Conservation (phyloP, 225 moss, liverwort and hornwort genomes). For the Neckera pumila region DNA sequence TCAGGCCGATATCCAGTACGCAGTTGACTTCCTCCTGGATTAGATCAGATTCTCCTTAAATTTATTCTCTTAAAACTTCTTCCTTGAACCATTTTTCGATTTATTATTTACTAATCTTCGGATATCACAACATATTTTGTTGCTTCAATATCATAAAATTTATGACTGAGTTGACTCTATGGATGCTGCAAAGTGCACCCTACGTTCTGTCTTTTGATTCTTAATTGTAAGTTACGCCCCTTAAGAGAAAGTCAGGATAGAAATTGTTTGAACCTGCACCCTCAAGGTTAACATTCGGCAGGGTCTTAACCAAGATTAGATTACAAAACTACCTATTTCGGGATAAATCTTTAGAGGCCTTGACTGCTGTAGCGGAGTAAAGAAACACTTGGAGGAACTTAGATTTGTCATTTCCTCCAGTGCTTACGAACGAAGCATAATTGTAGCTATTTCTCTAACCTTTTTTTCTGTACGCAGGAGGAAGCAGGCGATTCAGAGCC, state of each 20-base stretch:
- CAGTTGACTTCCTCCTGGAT: not conserved
- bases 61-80: not conserved
- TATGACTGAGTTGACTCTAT: not conserved
- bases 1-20: slow-evolving; percentile 20
- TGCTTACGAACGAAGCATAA: not conserved
- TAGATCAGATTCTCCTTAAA: not conserved
- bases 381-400: not conserved
- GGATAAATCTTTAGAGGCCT: not conserved
- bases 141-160: not conserved
- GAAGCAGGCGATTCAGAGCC: slow-evolving; percentile 18
- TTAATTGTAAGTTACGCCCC: not conserved
- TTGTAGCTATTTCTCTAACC: not conserved
- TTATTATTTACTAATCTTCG: not conserved
- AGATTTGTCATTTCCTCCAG: not conserved
- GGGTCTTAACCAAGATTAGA: not conserved
- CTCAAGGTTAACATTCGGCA: not conserved
- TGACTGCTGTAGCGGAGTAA: not conserved
- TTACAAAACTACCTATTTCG: not conserved
- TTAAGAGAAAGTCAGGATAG: not conserved
- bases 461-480: slow-evolving; percentile 29
- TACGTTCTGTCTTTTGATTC: not conserved
- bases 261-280: not conserved
- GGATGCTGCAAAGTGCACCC: not conserved
- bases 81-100: not conserved
- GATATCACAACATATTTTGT: not conserved